Conservation (phyloP, 805 yeast species). For the Pichia manshurica region DNA sequence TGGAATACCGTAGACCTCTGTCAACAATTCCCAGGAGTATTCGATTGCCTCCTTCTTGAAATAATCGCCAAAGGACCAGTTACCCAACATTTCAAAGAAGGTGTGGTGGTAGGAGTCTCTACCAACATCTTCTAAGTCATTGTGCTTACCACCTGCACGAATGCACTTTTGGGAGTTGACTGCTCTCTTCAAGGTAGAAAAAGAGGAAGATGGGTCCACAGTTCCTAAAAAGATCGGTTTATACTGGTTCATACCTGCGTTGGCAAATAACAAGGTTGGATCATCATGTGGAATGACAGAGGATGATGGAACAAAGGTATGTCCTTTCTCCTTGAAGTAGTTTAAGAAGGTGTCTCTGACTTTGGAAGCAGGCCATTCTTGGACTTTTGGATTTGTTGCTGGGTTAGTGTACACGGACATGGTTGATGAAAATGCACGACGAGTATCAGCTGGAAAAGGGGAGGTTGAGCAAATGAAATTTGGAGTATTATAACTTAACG, state of each 20-base stretch:
- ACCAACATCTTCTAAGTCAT: constrained; percentile 97
- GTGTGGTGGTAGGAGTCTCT: constrained; percentile 97
- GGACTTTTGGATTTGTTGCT: constrained; percentile 12
- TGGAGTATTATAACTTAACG: no score
- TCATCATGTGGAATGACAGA: constrained; percentile 97
- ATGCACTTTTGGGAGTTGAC: constrained; percentile 96
- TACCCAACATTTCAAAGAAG: constrained; percentile 98
- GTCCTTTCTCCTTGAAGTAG: constrained; percentile 62
- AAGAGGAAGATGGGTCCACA: constrained; percentile 89
- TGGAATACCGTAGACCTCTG: constrained; percentile 75
- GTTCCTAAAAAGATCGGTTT: constrained; percentile 97
- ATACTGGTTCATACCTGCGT: constrained; percentile 99
- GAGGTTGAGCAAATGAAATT: no score
- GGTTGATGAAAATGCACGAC: constrained; percentile 1
- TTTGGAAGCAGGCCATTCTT: constrained; percentile 44
- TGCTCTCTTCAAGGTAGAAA: constrained; percentile 80
- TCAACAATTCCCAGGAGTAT: constrained; percentile 87
- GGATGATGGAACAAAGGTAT: constrained; percentile 84
- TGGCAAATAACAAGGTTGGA: constrained; percentile 92
- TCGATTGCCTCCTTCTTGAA: constrained; percentile 90
- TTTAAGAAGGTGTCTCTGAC: constrained; percentile 80
- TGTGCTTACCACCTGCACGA: constrained; percentile 99
- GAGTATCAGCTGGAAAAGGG: neutral
- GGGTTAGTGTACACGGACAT: constrained; percentile 12
- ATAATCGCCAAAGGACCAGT: constrained; percentile 99